Evolutionary conservation across 2,329 filamentous ascomycete species (phyloP), one percentile per base, ranked within the genome.

Genomic region (Diaporthe sp.): DNA sequence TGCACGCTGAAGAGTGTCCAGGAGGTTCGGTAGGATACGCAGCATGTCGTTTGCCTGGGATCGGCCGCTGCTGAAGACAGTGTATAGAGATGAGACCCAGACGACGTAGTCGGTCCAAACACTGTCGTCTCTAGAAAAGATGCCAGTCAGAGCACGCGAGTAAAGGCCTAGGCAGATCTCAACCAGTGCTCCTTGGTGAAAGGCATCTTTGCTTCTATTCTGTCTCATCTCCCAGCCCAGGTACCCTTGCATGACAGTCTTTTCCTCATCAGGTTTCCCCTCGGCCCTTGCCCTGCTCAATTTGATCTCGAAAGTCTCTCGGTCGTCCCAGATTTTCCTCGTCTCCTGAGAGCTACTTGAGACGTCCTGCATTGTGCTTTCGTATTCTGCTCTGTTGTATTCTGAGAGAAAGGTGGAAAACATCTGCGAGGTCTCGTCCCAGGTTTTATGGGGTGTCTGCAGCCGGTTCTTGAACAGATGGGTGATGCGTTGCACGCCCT

Each of bases 61-160:
- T 79, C 84, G 86, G 75, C 83, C 87, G 78, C 78, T 76, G 72
- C 78, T 82, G 61, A 81, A 71, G 5, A 81, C 81, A n/a, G 79
- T 78, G 68, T 87, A 86, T 72, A 87, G 82, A 22, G 86, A 89
- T n/a, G 87, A 88, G 65, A 97, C 85, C 78, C 95, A 95, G 76
- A 95, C 93, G 39, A 95, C 87, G 80, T 95, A 95, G 78, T 98
- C 95, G 81, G 94, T 92, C 96, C 96, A 98, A 58, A 94, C 89
- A 20, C 89, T 87, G 51, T 95, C 90, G 79, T 96, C 92, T 0
- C 92, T 91, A 4, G 94, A 91, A 76, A 98, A 94, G 53, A 93
- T 86, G 51, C 89, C 82, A 86, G 90, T 84, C 65, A 96, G 88
- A 28, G 95, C 95, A 75, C 96, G 92, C 79, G 95, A 92, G 81